A percentile compares a stretch with the other conserved stretches of the same genome.
Evolutionary conservation across 2,329 filamentous ascomycete species (phyloP).

Genomic region (Colletotrichum tofieldiae): DNA sequence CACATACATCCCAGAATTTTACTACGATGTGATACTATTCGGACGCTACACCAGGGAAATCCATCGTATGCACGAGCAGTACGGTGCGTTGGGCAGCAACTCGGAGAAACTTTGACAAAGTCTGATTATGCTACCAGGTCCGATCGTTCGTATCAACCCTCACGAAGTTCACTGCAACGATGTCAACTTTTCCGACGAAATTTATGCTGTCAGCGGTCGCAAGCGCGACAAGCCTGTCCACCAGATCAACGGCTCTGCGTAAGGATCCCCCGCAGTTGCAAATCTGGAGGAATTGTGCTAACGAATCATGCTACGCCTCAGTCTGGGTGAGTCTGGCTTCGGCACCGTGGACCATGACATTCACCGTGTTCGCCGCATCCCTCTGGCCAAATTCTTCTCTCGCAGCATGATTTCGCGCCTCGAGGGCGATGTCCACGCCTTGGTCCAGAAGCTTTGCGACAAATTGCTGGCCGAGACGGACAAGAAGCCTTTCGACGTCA

Average conservation of each 20-base stretch:
- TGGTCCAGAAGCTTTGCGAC: constrained; percentile 49
- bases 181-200: constrained; percentile 55
- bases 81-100: constrained; percentile 48
- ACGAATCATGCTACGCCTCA: constrained; percentile 22
- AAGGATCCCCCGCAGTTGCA: neutral
- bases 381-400: constrained; percentile 53
- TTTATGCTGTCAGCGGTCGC: constrained; percentile 51
- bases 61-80: constrained; percentile 54
- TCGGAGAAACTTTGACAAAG: neutral
- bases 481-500: constrained; percentile 51
- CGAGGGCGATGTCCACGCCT: constrained; percentile 49
- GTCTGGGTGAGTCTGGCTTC: constrained; percentile 46
- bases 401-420: constrained; percentile 49
- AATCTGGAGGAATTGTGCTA: neutral
- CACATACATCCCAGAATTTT: constrained; percentile 56
- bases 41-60: constrained; percentile 56
- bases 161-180: constrained; percentile 58
- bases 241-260: constrained; percentile 44
- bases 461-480: constrained; percentile 49
- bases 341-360: constrained; percentile 48
- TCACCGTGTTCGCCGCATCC: constrained; percentile 48
- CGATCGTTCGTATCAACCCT: constrained; percentile 57
- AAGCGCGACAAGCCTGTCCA: constrained; percentile 43
- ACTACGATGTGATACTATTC: constrained; percentile 54
- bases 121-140: constrained; percentile 46